Conservation (phyloP, 805 yeast species). For the Candida loeiensis region DNA sequence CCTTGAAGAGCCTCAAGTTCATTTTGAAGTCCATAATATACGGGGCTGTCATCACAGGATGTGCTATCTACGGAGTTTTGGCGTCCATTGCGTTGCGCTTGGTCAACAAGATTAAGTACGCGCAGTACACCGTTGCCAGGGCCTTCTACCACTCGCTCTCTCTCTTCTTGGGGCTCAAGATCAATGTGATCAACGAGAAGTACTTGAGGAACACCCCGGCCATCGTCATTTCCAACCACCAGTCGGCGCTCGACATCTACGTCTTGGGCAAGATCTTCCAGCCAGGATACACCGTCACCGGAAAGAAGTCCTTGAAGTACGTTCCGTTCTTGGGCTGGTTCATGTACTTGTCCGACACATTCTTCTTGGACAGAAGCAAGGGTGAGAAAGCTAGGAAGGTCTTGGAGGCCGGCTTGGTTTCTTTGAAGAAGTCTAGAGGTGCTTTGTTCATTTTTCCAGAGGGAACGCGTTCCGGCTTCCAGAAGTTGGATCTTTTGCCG, state of each 20-base stretch:
- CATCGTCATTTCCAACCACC: conserved; percentile 83
- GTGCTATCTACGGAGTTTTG: conserved; percentile 73
- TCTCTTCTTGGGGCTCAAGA: conserved; percentile 60
- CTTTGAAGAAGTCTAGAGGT: conserved; percentile 60
- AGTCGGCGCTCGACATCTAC: conserved; percentile 80
- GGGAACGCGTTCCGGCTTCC: conserved; percentile 86
- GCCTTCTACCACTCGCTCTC: conserved; percentile 67
- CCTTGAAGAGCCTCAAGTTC: conserved; percentile 38
- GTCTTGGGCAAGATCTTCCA: conserved; percentile 84
- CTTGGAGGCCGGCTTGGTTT: conserved; percentile 62
- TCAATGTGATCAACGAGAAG: conserved; percentile 66
- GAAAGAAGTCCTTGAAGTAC: conserved; percentile 78
- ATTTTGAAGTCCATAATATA: conserved; percentile 55
- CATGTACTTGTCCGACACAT: conserved; percentile 86
- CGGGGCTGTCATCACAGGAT: conserved; percentile 47
- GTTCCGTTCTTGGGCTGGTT: conserved; percentile 96
- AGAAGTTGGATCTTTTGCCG: conserved; percentile 68
- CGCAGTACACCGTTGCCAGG: conserved; percentile 89
- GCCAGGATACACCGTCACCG: conserved; percentile 84
- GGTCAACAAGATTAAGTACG: conserved; percentile 69
- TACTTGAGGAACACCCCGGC: conserved; percentile 60
- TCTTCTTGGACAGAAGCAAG: conserved; percentile 81
- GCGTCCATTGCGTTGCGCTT: conserved; percentile 67
- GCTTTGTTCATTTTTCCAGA: conserved; percentile 92
- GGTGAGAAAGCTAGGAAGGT: conserved; percentile 73